A percentile compares a stretch with the other conserved stretches of the same genome.
Evolutionary conservation across 495 filamentous ascomycete genomes (phyloP).

Genomic region (Aspergillus incahuasiensis): DNA sequence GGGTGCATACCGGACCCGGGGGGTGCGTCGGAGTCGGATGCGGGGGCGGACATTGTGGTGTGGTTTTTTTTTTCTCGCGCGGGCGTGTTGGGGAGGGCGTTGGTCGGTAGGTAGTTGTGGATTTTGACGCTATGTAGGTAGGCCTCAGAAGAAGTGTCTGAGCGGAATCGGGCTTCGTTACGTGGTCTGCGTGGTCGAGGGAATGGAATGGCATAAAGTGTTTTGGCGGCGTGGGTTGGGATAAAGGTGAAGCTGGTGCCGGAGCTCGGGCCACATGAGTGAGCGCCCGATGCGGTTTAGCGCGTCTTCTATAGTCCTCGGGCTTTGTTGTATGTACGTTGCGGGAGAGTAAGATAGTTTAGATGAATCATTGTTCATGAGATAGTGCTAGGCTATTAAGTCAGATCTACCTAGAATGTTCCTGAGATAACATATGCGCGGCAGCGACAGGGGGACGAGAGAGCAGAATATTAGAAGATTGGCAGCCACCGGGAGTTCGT

Average conservation of each 20-base stretch:
- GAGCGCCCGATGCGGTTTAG: background rate
- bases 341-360: background rate
- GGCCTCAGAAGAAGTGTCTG: background rate
- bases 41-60: slow-evolving; percentile 17
- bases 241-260: background rate
- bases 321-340: background rate
- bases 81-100: background rate
- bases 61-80: slow-evolving; percentile 3
- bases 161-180: background rate
- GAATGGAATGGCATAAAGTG: background rate
- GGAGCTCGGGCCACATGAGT: background rate
- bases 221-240: background rate
- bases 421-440: no score
- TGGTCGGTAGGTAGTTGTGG: background rate
- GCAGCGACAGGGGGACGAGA: no score
- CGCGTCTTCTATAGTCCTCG: background rate
- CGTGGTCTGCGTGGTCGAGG: no score
- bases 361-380: background rate
- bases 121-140: background rate
- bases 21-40: slow-evolving; percentile 17
- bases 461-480: no score
- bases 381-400: no score
- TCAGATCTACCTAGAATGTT: no score
- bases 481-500: no score
- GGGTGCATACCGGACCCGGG: slow-evolving; percentile 1